These are phyloP conservation scores for Eucalyptus sp. DNA, from an alignment of 345 rosid genomes.

Conservation along the genomic window DNA sequence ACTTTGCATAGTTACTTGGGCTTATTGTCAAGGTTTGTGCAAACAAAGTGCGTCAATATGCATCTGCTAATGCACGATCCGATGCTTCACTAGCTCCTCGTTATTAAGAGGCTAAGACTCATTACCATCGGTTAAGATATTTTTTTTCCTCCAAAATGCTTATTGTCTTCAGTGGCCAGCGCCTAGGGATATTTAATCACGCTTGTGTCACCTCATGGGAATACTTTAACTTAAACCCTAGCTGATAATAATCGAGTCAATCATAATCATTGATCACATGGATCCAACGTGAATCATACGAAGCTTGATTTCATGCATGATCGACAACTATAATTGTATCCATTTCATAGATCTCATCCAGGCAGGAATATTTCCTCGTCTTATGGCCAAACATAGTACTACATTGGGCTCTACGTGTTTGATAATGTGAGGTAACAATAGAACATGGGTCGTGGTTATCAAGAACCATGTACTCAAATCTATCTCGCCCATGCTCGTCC, in stretches of 20 bases:
- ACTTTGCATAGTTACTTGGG: background rate
- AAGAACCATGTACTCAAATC: background rate
- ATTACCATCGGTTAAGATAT: background rate
- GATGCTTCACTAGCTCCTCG: background rate
- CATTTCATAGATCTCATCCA: background rate
- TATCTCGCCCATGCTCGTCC: background rate
- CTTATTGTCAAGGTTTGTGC: background rate
- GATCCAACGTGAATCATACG: background rate
- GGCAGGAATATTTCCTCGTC: background rate
- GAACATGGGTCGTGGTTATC: background rate
- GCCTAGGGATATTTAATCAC: background rate
- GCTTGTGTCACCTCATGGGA: background rate
- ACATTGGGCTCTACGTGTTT: background rate
- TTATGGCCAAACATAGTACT: background rate
- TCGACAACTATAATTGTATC: background rate
- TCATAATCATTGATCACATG: background rate
- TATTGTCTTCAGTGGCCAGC: background rate
- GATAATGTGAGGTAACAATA: background rate
- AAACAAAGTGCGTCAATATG: background rate
- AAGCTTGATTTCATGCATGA: background rate
- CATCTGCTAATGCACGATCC: background rate
- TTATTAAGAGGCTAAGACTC: background rate
- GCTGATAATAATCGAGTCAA: background rate
- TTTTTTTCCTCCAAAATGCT: background rate
- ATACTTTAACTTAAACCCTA: background rate